phyloP scores from a whole-genome alignment of 2,329 filamentous ascomycete genomes.

The Knufia fluminis region DNA sequence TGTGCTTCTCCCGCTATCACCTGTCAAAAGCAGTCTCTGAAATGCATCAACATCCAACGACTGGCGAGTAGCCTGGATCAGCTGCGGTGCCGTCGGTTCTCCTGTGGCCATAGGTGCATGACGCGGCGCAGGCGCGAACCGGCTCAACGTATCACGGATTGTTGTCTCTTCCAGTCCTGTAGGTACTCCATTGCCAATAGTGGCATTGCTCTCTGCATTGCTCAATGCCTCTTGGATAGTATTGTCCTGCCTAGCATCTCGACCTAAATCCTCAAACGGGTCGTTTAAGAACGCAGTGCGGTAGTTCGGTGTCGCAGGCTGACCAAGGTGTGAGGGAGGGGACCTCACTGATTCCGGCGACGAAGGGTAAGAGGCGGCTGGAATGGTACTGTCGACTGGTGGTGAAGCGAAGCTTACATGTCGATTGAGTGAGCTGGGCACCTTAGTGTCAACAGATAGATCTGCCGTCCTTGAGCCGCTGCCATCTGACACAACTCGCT shows the following conservation, averaged over 20 bases:
- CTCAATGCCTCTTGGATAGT: constrained; percentile 22
- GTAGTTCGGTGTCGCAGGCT: constrained; percentile 13
- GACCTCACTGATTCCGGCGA: constrained; percentile 22
- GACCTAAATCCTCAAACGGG: constrained; percentile 30
- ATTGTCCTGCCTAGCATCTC: constrained; percentile 24
- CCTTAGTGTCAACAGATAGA: constrained; percentile 19
- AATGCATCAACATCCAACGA: constrained; percentile 71
- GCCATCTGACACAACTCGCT: constrained; percentile 14
- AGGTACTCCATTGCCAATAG: constrained; percentile 9
- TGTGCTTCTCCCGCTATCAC: constrained; percentile 41
- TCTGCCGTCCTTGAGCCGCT: constrained; percentile 15
- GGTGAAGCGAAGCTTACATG: constrained; percentile 11
- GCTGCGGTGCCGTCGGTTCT: constrained; percentile 7
- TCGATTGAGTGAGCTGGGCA: background rate
- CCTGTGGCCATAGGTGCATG: constrained; percentile 1
- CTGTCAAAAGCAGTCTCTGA: constrained; percentile 65
- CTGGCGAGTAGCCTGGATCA: constrained; percentile 25
- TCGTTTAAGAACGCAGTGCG: constrained; percentile 27
- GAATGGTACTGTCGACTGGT: constrained; percentile 18
- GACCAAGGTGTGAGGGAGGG: constrained; percentile 8
- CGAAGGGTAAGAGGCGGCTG: constrained; percentile 18
- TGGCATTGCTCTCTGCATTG: constrained; percentile 23
- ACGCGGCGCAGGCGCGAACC: constrained; percentile 18
- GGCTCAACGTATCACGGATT: constrained; percentile 19
- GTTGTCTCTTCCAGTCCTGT: constrained; percentile 7